phyloP scores from a whole-genome alignment of 1,139 yeast species.

The Diutina catenulata region DNA sequence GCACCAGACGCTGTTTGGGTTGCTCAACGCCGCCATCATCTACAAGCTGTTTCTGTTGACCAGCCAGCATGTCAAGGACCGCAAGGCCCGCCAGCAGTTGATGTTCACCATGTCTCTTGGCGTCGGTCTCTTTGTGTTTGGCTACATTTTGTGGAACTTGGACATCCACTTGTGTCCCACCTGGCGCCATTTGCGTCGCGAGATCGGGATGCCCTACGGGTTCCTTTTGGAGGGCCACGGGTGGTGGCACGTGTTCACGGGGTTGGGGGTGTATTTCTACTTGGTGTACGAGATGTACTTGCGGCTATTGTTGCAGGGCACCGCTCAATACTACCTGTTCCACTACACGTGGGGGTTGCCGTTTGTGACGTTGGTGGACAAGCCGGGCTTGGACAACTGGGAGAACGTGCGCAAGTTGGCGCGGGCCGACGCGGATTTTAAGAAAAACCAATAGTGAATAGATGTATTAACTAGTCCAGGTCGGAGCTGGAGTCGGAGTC shows the following conservation, averaged over 20 bases:
- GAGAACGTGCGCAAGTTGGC: not conserved
- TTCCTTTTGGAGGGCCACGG: slow-evolving; percentile 86
- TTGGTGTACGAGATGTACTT: slow-evolving; percentile 65
- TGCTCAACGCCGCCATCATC: slow-evolving; percentile 52
- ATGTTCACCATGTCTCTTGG: slow-evolving; percentile 48
- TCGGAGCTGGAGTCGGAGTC: not conserved
- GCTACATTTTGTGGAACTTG: slow-evolving; percentile 74
- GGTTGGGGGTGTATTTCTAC: slow-evolving; percentile 49
- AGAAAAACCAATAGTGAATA: not conserved
- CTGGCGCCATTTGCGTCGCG: slow-evolving; percentile 53
- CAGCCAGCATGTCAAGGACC: slow-evolving; percentile 36
- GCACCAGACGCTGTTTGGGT: slow-evolving; percentile 72
- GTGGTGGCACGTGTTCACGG: slow-evolving; percentile 95
- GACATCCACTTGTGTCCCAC: slow-evolving; percentile 72
- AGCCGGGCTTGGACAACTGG: not conserved
- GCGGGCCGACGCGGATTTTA: not conserved
- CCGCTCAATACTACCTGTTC: slow-evolving; percentile 38
- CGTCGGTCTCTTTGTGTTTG: slow-evolving; percentile 50
- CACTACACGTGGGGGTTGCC: slow-evolving; percentile 25
- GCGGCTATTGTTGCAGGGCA: slow-evolving; percentile 46
- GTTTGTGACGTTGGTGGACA: not conserved
- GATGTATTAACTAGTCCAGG: not conserved
- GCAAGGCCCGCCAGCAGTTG: slow-evolving; percentile 33
- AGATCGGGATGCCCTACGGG: slow-evolving; percentile 77
- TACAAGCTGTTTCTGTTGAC: slow-evolving; percentile 42